Evolutionary conservation across 495 filamentous ascomycete species (phyloP).

Genomic region (Cercophora samala): DNA sequence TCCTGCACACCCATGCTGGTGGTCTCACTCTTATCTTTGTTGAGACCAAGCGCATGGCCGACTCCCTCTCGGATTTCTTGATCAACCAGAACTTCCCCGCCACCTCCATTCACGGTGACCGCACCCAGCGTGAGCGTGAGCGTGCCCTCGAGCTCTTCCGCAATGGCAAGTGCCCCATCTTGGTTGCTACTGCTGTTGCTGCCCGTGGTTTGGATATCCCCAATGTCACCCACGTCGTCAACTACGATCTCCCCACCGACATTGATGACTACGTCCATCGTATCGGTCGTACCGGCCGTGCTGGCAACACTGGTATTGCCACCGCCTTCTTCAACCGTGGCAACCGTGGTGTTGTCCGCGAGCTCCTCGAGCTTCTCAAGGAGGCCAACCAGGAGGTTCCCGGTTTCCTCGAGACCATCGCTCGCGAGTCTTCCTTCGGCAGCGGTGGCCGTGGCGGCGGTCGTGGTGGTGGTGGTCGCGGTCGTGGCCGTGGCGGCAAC

Average conservation of each 20-base stretch:
- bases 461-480: slow-evolving; percentile 63
- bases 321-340: slow-evolving; percentile 99
- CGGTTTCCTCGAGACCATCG: slow-evolving; percentile 89
- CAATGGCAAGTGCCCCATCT: slow-evolving; percentile 87
- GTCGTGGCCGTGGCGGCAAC: slow-evolving; percentile 64
- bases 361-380: slow-evolving; percentile 92
- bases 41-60: slow-evolving; percentile 99
- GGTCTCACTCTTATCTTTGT: slow-evolving; percentile 97
- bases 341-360: slow-evolving; percentile 94
- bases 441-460: slow-evolving; percentile 71
- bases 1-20: slow-evolving; percentile 88
- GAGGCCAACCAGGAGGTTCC: slow-evolving; percentile 98
- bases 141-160: slow-evolving; percentile 96
- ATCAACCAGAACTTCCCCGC: slow-evolving; percentile 98
- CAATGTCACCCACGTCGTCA: slow-evolving; percentile 97
- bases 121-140: slow-evolving; percentile 98
- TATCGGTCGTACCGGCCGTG: slow-evolving; percentile 99
- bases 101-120: slow-evolving; percentile 97
- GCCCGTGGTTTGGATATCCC: slow-evolving; percentile 96
- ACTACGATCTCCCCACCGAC: slow-evolving; percentile 97
- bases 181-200: slow-evolving; percentile 95
- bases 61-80: slow-evolving; percentile 93
- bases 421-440: slow-evolving; percentile 82
- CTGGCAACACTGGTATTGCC: slow-evolving; percentile 96
- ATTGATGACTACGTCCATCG: slow-evolving; percentile 99